Evolutionary conservation across 345 rosid species (phyloP).

Genomic region (Brassica juncea): DNA sequence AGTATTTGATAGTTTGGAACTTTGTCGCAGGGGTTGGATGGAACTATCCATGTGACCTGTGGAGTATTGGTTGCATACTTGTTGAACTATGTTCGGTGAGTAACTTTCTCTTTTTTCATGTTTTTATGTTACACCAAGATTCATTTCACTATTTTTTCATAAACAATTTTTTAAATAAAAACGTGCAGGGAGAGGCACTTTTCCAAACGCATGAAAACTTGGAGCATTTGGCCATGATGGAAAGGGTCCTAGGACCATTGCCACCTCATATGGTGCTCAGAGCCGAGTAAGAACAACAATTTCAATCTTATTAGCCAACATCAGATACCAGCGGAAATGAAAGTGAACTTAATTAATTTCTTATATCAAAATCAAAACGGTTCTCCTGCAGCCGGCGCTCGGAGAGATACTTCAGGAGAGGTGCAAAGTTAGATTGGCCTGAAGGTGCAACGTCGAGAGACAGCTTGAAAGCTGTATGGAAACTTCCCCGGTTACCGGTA

Average conservation of each 20-base stretch:
- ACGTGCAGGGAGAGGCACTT: conserved; percentile 72
- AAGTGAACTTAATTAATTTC: conserved; percentile 15
- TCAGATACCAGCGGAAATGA: not conserved
- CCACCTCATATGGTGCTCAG: conserved; percentile 69
- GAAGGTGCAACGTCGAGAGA: conserved; percentile 72
- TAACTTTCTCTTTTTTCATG: conserved; percentile 8
- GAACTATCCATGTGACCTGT: conserved; percentile 82
- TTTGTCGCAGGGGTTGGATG: conserved; percentile 66
- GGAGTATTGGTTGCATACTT: conserved; percentile 85
- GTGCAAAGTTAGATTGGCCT: conserved; percentile 73
- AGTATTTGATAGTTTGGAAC: not conserved
- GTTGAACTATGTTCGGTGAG: conserved; percentile 81
- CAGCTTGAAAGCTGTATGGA: conserved; percentile 72
- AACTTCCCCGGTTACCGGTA: conserved; percentile 69
- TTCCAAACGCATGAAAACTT: conserved; percentile 83
- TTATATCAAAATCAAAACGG: conserved; percentile 29
- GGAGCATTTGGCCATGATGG: conserved; percentile 93
- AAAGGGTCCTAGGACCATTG: conserved; percentile 73
- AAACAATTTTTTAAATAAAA: not conserved
- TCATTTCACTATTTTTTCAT: not conserved
- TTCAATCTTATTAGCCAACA: conserved; percentile 10
- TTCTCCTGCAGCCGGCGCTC: conserved; percentile 58
- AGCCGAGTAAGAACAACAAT: conserved; percentile 60
- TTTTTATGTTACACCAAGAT: not conserved
- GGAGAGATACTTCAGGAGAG: conserved; percentile 66